Evolutionary conservation across 805 yeast species (phyloP), one percentile per base, ranked within the genome.

Genomic region (Barnettozyma californica): DNA sequence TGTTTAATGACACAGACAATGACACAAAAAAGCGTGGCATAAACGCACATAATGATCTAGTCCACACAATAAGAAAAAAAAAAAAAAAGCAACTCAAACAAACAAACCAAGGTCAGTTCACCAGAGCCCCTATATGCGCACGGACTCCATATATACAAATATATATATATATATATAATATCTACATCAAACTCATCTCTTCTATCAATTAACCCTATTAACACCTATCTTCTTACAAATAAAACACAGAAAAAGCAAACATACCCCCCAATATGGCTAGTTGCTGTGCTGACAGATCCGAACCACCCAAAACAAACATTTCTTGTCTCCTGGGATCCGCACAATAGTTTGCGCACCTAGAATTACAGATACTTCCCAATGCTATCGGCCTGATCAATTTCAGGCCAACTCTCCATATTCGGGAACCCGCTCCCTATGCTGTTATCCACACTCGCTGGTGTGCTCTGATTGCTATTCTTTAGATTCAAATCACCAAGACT

Each of bases 401-500:
- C 53, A n/a, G 53, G 41, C 53, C 53, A 51, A 18, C 16, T 16
- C 2, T 43, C 49, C 26, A 47, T n/a, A 21, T 43, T 39, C 8
- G 44, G 25, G 13, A 47, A 34, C 33, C 39, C 45, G 21, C 33
- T 37, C 13, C 20, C 39, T 41, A 13, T 33, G 10, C 14, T 31
- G 9, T 25, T 38, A 7, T 20, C 41, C 9, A 20, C 31, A 21
- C 33, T 29, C 5, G 11, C 18, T 7, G 45, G 37, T 7, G 39
- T 43, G 25, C 36, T 43, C 19, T 19, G 33, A 43, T 45, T 45
- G 27, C 35, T 41, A 6, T 21, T 41, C 11, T 39, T 23, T 9
- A 27, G 34, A 8, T 61, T 54, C 13, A 59, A 29, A 21, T 58
- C 63, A 18, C 54, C 56, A 29, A 58, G 25, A n/a, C 47, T 49